Base-by-base conservation (phyloP, 768 basidiomycete species). In the Boletus eberwhitei region DNA sequence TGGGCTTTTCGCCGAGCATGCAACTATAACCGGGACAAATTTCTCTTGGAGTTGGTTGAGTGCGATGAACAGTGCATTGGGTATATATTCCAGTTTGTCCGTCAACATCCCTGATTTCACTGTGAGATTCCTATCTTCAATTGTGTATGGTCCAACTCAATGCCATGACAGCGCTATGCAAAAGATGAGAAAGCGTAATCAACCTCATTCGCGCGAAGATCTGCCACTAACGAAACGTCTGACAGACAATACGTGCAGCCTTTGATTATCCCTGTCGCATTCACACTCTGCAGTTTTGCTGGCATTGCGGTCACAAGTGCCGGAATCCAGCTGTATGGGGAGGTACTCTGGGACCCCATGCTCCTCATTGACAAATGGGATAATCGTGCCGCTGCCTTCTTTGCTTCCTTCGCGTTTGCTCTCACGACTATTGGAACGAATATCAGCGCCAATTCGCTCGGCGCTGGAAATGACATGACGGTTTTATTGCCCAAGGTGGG, bases 101-200 rank as follows among this genome's bases (percentile, higher is more conserved):
- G 85, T 89, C 59, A 92, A 92, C 63, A 90, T 92, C 54, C 86
- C 91, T 2, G 93, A 95, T 70, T 92, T 95, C 64, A 91, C 91
- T 22, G 76, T 78, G 55, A 49, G 67, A 35, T 13, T 40, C 29
- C 13, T 8, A 9, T 41, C 16, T 17, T 5, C 5, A 8, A 21
- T 26, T 32, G 6, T 38, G 8, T 26, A 5, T 34, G 2, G 8
- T 29, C 19, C 4, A 19, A 41, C 52, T 59, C 4, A 59, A 16
- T 21, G 12, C 36, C 29, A 32, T 39, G 68, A 8, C 48, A 86
- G 78, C 81, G 91, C 63, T 93, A 93, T 70, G 87, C 90, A 0
- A 86, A 55, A 81, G 84, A 69, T 59, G 78, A 71, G 79, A 67
- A 55, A 61, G 64, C 65, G 64, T 67, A 57, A 56, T 40, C 19